phyloP scores from a whole-genome alignment of 306 rosid genomes.

The Quercus dentata region DNA sequence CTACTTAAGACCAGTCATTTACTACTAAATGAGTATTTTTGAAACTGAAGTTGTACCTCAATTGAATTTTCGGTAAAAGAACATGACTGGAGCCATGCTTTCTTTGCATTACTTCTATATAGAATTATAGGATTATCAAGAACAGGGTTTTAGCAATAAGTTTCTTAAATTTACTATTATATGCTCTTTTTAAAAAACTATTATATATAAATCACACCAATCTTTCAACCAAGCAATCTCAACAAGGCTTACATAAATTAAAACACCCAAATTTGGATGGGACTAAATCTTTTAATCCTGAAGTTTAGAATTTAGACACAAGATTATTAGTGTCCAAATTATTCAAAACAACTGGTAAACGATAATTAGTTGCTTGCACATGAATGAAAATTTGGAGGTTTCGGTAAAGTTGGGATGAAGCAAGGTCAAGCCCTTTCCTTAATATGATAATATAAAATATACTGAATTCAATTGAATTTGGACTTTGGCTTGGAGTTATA shows the following conservation, averaged over 20 bases:
- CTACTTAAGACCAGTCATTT: too few species aligned
- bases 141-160: too few species aligned
- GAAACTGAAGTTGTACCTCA: too few species aligned
- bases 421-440: neutral
- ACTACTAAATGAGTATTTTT: too few species aligned
- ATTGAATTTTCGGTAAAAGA: too few species aligned
- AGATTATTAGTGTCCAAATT: neutral
- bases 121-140: too few species aligned
- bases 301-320: neutral
- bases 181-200: too few species aligned
- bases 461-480: neutral
- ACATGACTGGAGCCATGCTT: too few species aligned
- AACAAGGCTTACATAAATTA: neutral
- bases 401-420: neutral
- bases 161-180: too few species aligned
- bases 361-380: neutral
- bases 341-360: neutral
- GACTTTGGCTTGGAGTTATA: too few species aligned
- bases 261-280: neutral
- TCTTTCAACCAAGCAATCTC: neutral
- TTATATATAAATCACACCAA: too few species aligned
- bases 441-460: neutral
- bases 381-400: neutral
- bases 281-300: neutral
- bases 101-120: too few species aligned